Percentiles rank a stretch among this genome's conserved stretches.
These are phyloP conservation scores for Pyrenula aspistea DNA, from an alignment of 495 filamentous ascomycete genomes.

Conservation along the genomic window DNA sequence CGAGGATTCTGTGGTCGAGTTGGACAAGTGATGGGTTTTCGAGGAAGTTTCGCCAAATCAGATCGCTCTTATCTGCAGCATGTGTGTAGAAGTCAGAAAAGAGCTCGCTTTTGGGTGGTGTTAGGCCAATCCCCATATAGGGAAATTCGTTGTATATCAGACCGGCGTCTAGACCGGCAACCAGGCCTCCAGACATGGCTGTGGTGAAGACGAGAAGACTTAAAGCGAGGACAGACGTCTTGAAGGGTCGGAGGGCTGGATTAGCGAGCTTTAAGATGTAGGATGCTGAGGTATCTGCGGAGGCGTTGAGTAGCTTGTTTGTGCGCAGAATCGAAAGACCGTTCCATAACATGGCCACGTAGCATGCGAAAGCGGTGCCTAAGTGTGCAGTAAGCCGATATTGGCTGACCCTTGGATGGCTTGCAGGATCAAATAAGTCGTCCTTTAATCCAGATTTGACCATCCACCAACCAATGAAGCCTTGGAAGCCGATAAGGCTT, in stretches of 20 bases:
- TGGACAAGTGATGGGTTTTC: constrained; percentile 94
- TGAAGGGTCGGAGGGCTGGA: constrained; percentile 59
- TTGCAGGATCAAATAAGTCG: constrained; percentile 82
- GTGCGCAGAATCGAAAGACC: constrained; percentile 75
- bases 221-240: constrained; percentile 59
- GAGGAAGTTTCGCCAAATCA: constrained; percentile 92
- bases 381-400: constrained; percentile 87
- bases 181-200: constrained; percentile 83
- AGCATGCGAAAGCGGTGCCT: constrained; percentile 79
- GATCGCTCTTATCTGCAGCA: constrained; percentile 58
- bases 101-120: constrained; percentile 72
- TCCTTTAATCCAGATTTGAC: constrained; percentile 91
- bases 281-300: constrained; percentile 43
- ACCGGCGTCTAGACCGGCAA: constrained; percentile 90
- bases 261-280: constrained; percentile 45
- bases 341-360: constrained; percentile 87
- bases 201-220: constrained; percentile 72
- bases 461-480: constrained; percentile 98
- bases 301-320: constrained; percentile 45
- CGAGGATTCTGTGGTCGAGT: constrained; percentile 87
- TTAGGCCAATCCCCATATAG: constrained; percentile 74
- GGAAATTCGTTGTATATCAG: constrained; percentile 98
- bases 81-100: constrained; percentile 79
- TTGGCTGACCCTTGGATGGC: constrained; percentile 84
- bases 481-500: constrained; percentile 86